Conservation (phyloP, 106 monocot genomes). For the Phalaenopsis equestris region DNA sequence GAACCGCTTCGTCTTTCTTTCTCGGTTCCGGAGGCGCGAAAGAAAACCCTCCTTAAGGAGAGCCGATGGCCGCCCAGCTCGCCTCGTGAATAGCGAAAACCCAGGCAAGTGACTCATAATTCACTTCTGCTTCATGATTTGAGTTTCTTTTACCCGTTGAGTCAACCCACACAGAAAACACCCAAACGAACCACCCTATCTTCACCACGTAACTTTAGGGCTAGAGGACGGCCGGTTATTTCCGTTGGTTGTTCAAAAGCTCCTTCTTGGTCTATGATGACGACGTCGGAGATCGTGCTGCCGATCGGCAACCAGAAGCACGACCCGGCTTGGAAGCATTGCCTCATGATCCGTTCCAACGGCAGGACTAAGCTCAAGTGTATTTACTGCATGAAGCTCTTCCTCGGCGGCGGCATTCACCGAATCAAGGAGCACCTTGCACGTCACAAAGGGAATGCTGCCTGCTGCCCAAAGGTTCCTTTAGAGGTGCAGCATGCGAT, state of each 20-base stretch:
- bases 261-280: slow-evolving; percentile 16
- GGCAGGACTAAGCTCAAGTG: slow-evolving; percentile 73
- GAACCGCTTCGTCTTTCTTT: background rate
- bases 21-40: background rate
- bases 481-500: slow-evolving; percentile 65
- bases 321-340: slow-evolving; percentile 88
- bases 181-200: background rate
- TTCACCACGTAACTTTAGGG: background rate
- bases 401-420: slow-evolving; percentile 93
- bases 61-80: background rate
- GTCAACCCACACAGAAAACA: background rate
- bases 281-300: slow-evolving; percentile 45
- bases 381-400: slow-evolving; percentile 75
- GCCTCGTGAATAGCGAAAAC: background rate
- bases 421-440: slow-evolving; percentile 98
- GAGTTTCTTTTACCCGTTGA: background rate
- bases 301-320: slow-evolving; percentile 98
- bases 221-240: background rate
- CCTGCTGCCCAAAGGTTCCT: slow-evolving; percentile 80
- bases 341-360: slow-evolving; percentile 23
- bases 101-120: background rate
- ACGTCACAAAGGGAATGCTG: slow-evolving; percentile 85
- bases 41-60: background rate
- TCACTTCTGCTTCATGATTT: background rate
- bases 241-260: background rate